Evolutionary conservation across 305 asterid species (phyloP).

Genomic region (Fraxinus dipetala): DNA sequence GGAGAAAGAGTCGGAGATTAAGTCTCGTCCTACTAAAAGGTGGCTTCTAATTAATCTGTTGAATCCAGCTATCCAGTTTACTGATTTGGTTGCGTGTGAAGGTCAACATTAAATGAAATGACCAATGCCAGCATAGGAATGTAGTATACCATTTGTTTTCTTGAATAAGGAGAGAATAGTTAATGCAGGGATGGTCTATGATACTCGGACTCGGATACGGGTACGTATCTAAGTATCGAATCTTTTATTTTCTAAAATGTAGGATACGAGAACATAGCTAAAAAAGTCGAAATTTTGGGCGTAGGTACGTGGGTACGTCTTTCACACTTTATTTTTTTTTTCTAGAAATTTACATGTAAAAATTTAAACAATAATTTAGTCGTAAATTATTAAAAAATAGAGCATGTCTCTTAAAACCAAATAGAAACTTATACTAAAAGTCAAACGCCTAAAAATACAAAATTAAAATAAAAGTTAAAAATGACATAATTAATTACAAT

Average conservation of each 20-base stretch:
- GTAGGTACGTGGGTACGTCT: background rate
- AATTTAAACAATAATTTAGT: background rate
- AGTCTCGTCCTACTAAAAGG: constrained; percentile 97
- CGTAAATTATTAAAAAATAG: background rate
- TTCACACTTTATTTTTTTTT: background rate
- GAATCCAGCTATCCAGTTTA: constrained; percentile 12
- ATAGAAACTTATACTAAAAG: background rate
- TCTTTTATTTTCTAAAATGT: too few relatives aligned
- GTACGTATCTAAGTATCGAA: background rate
- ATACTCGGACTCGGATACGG: background rate
- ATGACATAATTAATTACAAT: background rate
- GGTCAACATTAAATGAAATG: constrained; percentile 9
- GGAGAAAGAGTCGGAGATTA: constrained; percentile 92
- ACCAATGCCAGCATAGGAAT: background rate
- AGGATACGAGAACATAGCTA: background rate
- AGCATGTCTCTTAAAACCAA: background rate
- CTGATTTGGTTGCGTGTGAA: constrained; percentile 1
- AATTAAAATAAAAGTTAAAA: background rate
- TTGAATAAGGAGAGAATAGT: background rate
- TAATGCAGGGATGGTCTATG: constrained; percentile 4
- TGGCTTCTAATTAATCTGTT: constrained; percentile 27
- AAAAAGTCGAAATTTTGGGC: background rate
- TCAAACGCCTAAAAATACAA: background rate
- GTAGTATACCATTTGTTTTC: background rate
- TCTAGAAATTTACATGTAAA: background rate